These are phyloP conservation scores for Sporobolomyces pararoseus DNA, from an alignment of 768 basidiomycete genomes.

Conservation along the genomic window DNA sequence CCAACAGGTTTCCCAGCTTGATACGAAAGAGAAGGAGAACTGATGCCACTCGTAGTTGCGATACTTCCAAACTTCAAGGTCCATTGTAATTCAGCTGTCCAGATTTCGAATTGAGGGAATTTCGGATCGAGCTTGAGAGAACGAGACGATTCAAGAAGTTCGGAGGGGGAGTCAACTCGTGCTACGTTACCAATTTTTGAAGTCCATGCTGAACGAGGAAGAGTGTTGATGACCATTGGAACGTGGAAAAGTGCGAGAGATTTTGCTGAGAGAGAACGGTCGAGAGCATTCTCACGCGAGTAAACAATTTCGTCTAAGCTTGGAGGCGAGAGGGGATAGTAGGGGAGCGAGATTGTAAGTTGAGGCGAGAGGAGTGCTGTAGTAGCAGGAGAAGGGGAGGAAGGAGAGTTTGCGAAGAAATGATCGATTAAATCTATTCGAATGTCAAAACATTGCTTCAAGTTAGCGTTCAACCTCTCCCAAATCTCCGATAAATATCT, in stretches of 20 bases:
- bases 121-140: constrained; percentile 3
- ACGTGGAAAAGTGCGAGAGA: constrained; percentile 6
- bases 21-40: neutral
- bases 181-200: neutral
- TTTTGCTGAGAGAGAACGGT: neutral
- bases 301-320: neutral
- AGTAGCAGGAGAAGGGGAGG: no score
- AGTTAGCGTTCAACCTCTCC: no score
- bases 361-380: neutral
- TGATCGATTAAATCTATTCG: neutral
- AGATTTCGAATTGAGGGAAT: neutral
- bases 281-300: neutral
- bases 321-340: neutral
- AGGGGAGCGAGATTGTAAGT: constrained; percentile 2
- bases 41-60: neutral
- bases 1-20: constrained; percentile 10
- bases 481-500: no score
- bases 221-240: neutral
- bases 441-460: neutral
- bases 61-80: constrained; percentile 8
- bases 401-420: neutral
- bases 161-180: neutral
- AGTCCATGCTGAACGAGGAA: constrained; percentile 5
- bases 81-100: constrained; percentile 2
- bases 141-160: neutral